Conservation (phyloP, 345 rosid species). For the Salix viminalis region DNA sequence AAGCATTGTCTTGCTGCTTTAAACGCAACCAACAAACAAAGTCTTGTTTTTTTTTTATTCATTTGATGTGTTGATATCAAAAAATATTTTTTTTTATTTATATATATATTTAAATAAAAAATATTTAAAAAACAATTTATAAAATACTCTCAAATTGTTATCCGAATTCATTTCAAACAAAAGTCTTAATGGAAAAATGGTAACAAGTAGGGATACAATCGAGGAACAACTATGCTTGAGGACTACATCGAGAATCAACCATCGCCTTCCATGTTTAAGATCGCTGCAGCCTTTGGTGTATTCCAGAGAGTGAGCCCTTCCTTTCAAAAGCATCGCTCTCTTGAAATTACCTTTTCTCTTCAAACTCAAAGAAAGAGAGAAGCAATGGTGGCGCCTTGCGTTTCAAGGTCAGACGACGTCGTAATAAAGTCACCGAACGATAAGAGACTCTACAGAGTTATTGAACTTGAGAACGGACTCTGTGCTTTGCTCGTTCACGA, state of each 20-base stretch:
- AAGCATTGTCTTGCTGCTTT: too few relatives aligned
- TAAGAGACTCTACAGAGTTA: slow-evolving; percentile 59
- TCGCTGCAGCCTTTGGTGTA: not conserved
- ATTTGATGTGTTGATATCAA: too few relatives aligned
- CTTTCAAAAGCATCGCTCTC: not conserved
- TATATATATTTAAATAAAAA: too few relatives aligned
- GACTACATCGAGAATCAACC: not conserved
- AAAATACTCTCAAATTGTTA: too few relatives aligned
- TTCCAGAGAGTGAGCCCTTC: not conserved
- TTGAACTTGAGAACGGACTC: slow-evolving; percentile 71
- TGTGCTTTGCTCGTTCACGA: slow-evolving; percentile 86
- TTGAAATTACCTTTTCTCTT: not conserved
- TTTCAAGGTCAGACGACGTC: slow-evolving; percentile 35
- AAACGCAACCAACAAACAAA: too few relatives aligned
- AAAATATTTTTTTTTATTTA: too few relatives aligned
- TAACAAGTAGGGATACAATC: not conserved
- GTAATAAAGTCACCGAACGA: slow-evolving; percentile 91
- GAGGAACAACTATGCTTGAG: not conserved
- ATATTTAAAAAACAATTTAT: too few relatives aligned
- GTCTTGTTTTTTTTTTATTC: too few relatives aligned
- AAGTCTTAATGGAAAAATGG: not conserved
- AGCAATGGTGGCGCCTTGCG: not conserved
- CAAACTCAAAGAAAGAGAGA: not conserved
- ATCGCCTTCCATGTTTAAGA: not conserved
- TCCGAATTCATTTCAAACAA: not conserved